A percentile compares a stretch with the other conserved stretches of the same genome.
Evolutionary conservation across 176 grass and related monocot genomes (phyloP).

Genomic region (sorghum (Sorghum bicolor)): Sorghum_bicolor_NCBIv3 NC_012870.2:2827001-2827500

Average conservation of each 20-base stretch:
- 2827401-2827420: constrained; percentile 28
- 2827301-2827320: background rate
- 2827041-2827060: background rate
- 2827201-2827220: background rate
- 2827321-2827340: constrained; percentile 26
- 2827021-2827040: background rate
- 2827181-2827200: background rate
- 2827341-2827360: constrained; percentile 95
- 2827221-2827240: background rate
- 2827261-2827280: background rate
- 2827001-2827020: background rate
- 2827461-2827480: constrained; percentile 8
- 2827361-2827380: constrained; percentile 71
- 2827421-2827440: constrained; percentile 30
- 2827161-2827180: background rate
- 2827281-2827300: background rate
- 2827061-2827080: background rate
- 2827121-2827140: background rate
- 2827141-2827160: background rate
- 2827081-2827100: background rate
- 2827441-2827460: constrained; percentile 5
- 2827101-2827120: background rate
- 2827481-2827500: constrained; percentile 41
- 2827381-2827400: background rate
- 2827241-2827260: background rate